Percentiles rank a stretch among this genome's conserved stretches.
Evolutionary conservation across 805 yeast species (phyloP).

Genomic region (Ogataea glucozyma): DNA sequence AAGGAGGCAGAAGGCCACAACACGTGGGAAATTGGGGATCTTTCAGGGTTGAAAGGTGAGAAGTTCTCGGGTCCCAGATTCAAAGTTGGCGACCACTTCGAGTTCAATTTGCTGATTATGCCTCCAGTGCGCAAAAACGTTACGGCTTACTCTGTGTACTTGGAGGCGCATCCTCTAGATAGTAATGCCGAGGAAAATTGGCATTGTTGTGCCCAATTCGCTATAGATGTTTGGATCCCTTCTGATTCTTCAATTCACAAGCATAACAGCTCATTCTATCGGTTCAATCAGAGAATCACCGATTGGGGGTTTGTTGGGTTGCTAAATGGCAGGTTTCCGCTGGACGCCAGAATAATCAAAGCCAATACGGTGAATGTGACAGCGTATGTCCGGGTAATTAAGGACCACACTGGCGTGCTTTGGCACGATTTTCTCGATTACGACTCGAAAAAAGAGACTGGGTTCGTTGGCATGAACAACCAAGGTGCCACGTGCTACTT

Average conservation of each 20-base stretch:
- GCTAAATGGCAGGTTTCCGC: slow-evolving; percentile 53
- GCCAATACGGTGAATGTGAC: slow-evolving; percentile 68
- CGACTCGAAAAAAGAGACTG: slow-evolving; percentile 84
- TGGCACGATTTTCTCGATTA: slow-evolving; percentile 88
- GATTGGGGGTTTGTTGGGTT: slow-evolving; percentile 97
- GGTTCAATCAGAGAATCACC: slow-evolving; percentile 72
- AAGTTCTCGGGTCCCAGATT: slow-evolving; percentile 45
- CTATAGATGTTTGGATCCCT: slow-evolving; percentile 82
- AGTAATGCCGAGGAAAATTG: slow-evolving; percentile 47
- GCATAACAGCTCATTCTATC: slow-evolving; percentile 67
- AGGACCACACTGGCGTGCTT: slow-evolving; percentile 90
- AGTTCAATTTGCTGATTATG: slow-evolving; percentile 72
- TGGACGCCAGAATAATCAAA: slow-evolving; percentile 33
- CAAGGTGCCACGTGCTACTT: slow-evolving; percentile 99
- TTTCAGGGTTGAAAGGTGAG: slow-evolving; percentile 36
- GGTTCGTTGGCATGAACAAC: slow-evolving; percentile 88
- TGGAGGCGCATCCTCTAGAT: slow-evolving; percentile 67
- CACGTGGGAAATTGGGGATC: slow-evolving; percentile 43
- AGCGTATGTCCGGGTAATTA: slow-evolving; percentile 71
- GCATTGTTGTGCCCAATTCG: slow-evolving; percentile 92
- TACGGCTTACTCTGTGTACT: slow-evolving; percentile 65
- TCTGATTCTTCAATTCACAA: slow-evolving; percentile 60
- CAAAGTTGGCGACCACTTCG: slow-evolving; percentile 54
- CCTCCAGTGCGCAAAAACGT: slow-evolving; percentile 68
- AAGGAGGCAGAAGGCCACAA: slow-evolving; percentile 31